Evolutionary conservation across 805 yeast species (phyloP).

Genomic region (Cyberlindnera saturnus): DNA sequence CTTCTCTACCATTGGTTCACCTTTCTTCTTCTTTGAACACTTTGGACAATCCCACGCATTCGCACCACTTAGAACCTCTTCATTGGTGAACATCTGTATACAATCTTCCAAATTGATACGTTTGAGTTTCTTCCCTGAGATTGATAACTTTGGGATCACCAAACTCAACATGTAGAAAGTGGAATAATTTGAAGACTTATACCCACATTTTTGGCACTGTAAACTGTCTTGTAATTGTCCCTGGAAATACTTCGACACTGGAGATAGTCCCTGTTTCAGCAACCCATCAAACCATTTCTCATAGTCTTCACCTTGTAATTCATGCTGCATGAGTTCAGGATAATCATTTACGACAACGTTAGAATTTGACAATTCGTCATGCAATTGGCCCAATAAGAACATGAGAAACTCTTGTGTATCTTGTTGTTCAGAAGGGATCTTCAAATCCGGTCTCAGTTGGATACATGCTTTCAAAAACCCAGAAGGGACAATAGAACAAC

Average conservation of each 20-base stretch:
- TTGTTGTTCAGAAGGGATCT: conserved; percentile 71
- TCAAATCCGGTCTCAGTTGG: conserved; percentile 55
- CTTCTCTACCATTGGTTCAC: conserved; percentile 19
- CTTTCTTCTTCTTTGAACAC: conserved; percentile 32
- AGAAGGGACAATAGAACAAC: conserved; percentile 57
- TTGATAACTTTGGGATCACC: conserved; percentile 42
- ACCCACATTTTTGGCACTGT: conserved; percentile 60
- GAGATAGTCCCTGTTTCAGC: conserved; percentile 58
- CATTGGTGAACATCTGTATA: conserved; percentile 51
- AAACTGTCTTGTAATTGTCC: conserved; percentile 67
- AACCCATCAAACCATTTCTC: conserved; percentile 53
- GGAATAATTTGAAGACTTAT: conserved; percentile 51
- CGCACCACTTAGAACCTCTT: conserved; percentile 62
- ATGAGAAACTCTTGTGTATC: conserved; percentile 75
- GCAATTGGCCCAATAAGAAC: conserved; percentile 59
- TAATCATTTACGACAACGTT: conserved; percentile 31
- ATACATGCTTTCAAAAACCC: conserved; percentile 51
- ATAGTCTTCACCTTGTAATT: conserved; percentile 42
- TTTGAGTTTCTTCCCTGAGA: conserved; percentile 25
- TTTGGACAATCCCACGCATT: conserved; percentile 85
- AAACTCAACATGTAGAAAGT: conserved; percentile 58
- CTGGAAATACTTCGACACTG: conserved; percentile 60
- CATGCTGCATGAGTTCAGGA: conserved; percentile 32
- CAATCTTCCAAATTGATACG: conserved; percentile 54
- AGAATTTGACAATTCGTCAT: conserved; percentile 51